phyloP scores from a whole-genome alignment of 768 basidiomycete genomes.

The Pisolithus marmoratus region DNA sequence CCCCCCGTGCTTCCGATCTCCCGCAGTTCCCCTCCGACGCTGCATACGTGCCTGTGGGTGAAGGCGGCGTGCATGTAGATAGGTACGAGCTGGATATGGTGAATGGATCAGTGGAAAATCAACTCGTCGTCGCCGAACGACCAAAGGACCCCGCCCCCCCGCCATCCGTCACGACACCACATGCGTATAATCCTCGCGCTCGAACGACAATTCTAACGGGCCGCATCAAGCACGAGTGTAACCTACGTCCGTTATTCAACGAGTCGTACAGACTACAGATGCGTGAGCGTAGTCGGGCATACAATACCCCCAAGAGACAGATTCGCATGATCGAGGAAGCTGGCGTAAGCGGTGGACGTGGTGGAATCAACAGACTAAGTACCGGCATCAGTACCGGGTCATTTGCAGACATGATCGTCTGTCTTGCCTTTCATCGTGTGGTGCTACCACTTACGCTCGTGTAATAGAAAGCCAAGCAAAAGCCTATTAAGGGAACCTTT shows the following conservation, averaged over 20 bases:
- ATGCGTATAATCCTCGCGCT: slow-evolving; percentile 50
- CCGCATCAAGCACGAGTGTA: slow-evolving; percentile 77
- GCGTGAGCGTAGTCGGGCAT: slow-evolving; percentile 57
- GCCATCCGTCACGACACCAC: slow-evolving; percentile 30
- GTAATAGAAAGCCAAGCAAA: slow-evolving; percentile 55
- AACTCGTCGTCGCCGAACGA: slow-evolving; percentile 79
- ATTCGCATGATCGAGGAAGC: slow-evolving; percentile 74
- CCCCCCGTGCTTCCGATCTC: slow-evolving; percentile 15
- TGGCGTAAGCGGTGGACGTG: slow-evolving; percentile 60
- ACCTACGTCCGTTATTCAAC: slow-evolving; percentile 61
- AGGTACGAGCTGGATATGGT: slow-evolving; percentile 88
- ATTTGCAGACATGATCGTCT: slow-evolving; percentile 63
- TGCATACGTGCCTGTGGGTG: slow-evolving; percentile 25
- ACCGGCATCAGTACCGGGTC: slow-evolving; percentile 60
- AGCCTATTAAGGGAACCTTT: slow-evolving; percentile 62
- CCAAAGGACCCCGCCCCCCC: slow-evolving; percentile 55
- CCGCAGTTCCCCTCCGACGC: slow-evolving; percentile 25
- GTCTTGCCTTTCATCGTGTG: slow-evolving; percentile 22
- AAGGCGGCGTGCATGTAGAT: slow-evolving; percentile 37
- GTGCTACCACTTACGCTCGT: slow-evolving; percentile 4
- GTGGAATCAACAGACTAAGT: slow-evolving; percentile 72
- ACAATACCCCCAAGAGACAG: slow-evolving; percentile 61
- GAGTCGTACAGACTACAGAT: slow-evolving; percentile 68
- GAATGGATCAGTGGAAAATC: slow-evolving; percentile 78
- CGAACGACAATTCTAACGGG: slow-evolving; percentile 77